Percentiles rank a stretch among this genome's conserved stretches.
These are phyloP conservation scores for Elsinoe arachidis DNA, from an alignment of 2,329 filamentous ascomycete genomes.

Conservation along the genomic window DNA sequence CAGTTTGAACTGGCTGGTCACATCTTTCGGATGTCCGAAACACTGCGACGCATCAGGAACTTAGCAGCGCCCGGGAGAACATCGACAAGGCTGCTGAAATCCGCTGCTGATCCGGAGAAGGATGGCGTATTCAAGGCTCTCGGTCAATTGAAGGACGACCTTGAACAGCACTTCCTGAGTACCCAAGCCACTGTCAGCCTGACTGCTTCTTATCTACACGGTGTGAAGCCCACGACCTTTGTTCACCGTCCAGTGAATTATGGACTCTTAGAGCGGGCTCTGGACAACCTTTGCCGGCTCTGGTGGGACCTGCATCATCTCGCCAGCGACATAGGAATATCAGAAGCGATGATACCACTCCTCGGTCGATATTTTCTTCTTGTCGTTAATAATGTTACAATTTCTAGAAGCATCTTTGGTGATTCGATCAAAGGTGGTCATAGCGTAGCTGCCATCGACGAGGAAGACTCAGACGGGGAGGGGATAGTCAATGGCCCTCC, in stretches of 20 bases:
- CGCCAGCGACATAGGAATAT: not conserved
- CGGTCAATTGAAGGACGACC: not conserved
- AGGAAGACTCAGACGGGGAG: too few relatives aligned
- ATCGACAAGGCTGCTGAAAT: not conserved
- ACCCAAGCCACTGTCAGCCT: not conserved
- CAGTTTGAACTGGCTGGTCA: not conserved
- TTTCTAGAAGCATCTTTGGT: too few relatives aligned
- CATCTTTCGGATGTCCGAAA: not conserved
- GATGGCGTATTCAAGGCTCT: not conserved
- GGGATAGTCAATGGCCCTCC: too few relatives aligned
- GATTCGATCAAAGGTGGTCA: too few relatives aligned
- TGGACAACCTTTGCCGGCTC: not conserved
- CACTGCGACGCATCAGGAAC: not conserved
- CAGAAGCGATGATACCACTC: not conserved
- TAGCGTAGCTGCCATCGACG: too few relatives aligned
- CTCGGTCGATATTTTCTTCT: not conserved
- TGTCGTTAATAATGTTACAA: not conserved
- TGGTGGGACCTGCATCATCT: slow-evolving; percentile 1
- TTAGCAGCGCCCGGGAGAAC: not conserved
- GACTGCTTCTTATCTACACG: not conserved
- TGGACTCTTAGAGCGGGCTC: not conserved
- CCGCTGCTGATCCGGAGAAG: not conserved
- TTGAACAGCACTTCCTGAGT: not conserved
- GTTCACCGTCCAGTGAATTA: not conserved
- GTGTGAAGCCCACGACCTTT: not conserved